These are phyloP conservation scores for Yamadazyma diddensiae DNA, from an alignment of 1,139 yeast species.

Conservation along the genomic window DNA sequence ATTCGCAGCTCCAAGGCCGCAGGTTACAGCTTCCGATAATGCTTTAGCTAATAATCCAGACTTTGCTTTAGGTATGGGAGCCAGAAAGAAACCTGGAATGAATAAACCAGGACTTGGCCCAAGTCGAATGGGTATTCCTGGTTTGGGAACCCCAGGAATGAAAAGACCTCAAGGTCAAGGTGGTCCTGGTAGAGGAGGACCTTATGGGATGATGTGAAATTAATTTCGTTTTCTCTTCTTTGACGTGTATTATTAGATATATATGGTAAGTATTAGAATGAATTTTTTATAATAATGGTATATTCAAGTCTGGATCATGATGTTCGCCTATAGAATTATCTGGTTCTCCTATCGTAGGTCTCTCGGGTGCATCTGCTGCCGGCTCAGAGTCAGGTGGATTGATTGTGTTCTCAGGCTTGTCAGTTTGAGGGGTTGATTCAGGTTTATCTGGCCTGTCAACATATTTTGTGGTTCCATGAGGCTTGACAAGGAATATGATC, in stretches of 20 bases:
- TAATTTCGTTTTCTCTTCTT: slow-evolving; percentile 1
- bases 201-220: slow-evolving; percentile 16
- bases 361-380: background rate
- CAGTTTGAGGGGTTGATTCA: background rate
- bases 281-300: background rate
- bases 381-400: slow-evolving; percentile 14
- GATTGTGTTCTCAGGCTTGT: slow-evolving; percentile 11
- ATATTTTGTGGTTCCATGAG: slow-evolving; percentile 31
- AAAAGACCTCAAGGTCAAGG: slow-evolving; percentile 6
- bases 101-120: slow-evolving; percentile 11
- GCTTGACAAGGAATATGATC: slow-evolving; percentile 69
- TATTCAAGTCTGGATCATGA: slow-evolving; percentile 3
- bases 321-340: slow-evolving; percentile 2
- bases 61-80: slow-evolving; percentile 33
- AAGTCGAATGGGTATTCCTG: slow-evolving; percentile 14
- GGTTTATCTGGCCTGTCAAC: slow-evolving; percentile 12
- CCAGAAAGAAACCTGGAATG: slow-evolving; percentile 19
- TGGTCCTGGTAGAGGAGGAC: slow-evolving; percentile 14
- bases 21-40: slow-evolving; percentile 44
- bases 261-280: background rate
- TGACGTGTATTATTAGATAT: slow-evolving; percentile 7
- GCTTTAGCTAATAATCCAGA: slow-evolving; percentile 54
- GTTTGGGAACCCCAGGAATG: slow-evolving; percentile 5
- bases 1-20: slow-evolving; percentile 8
- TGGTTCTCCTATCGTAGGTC: slow-evolving; percentile 4